These are phyloP conservation scores for Alternaria gaisen DNA, from an alignment of 2,329 filamentous ascomycete genomes.

Conservation along the genomic window DNA sequence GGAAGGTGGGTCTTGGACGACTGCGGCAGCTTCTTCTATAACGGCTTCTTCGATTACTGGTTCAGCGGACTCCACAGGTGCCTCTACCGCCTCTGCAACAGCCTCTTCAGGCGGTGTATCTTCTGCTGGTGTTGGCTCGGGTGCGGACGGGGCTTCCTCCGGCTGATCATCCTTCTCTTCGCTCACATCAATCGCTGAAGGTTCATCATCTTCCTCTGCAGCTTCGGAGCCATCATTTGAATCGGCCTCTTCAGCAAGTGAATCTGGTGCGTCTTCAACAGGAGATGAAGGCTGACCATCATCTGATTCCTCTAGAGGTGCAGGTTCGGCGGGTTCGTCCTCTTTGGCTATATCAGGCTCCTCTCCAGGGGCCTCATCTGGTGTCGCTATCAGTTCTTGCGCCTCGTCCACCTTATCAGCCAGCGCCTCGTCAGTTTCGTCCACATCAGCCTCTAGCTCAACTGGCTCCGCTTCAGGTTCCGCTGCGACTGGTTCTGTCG, in stretches of 20 bases:
- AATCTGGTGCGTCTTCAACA: slow-evolving; percentile 2
- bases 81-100: background rate
- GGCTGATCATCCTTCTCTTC: background rate
- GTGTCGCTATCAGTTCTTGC: background rate
- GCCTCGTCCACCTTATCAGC: background rate
- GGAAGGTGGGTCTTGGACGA: background rate
- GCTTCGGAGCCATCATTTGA: background rate
- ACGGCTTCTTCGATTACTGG: background rate
- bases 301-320: background rate
- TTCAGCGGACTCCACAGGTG: slow-evolving; percentile 1
- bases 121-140: slow-evolving; percentile 6
- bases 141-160: slow-evolving; percentile 5
- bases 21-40: background rate
- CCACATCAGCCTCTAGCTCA: background rate
- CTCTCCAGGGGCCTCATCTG: background rate
- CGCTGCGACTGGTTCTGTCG: background rate
- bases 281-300: background rate
- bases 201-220: slow-evolving; percentile 4
- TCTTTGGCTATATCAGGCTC: background rate
- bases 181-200: background rate
- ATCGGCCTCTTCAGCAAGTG: background rate
- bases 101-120: slow-evolving; percentile 7
- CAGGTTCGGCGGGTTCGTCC: background rate
- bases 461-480: slow-evolving; percentile 3
- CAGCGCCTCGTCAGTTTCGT: background rate